Conservation (phyloP, 169 alveolate species). For the Plasmodium reichenowi region DNA sequence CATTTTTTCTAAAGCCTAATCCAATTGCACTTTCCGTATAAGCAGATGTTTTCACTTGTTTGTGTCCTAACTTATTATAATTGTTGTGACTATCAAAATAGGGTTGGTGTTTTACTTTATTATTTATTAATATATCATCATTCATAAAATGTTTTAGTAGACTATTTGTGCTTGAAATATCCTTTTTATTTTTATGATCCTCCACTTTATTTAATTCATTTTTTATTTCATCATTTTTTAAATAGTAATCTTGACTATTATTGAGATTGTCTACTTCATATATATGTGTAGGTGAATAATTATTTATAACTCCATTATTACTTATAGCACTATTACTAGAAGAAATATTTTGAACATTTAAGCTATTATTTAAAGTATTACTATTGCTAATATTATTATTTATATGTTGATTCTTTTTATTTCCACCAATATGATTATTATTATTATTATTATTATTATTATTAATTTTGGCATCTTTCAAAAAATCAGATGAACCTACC, state of each 20-base stretch:
- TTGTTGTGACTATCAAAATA: too few relatives aligned
- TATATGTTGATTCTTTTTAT: slow-evolving; percentile 1
- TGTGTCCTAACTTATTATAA: background rate
- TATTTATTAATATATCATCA: slow-evolving; percentile 14
- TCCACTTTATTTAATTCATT: slow-evolving; percentile 31
- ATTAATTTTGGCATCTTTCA: background rate
- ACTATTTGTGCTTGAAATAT: background rate
- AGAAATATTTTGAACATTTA: slow-evolving; percentile 11
- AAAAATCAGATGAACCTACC: background rate
- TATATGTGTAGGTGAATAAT: slow-evolving; percentile 69
- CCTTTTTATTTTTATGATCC: slow-evolving; percentile 42
- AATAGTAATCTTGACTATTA: slow-evolving; percentile 29
- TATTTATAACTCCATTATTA: slow-evolving; percentile 18
- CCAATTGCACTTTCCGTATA: background rate
- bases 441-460: background rate
- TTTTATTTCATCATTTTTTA: slow-evolving; percentile 37
- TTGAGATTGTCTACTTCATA: slow-evolving; percentile 56
- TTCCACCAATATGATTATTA: slow-evolving; percentile 1
- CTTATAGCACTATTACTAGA: slow-evolving; percentile 60
- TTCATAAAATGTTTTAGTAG: slow-evolving; percentile 10
- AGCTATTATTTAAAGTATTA: slow-evolving; percentile 2
- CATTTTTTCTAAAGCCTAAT: background rate
- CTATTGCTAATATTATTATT: slow-evolving; percentile 4
- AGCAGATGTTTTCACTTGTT: slow-evolving; percentile 2
- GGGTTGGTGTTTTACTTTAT: background rate